Base-by-base conservation (phyloP, 805 yeast species). In the Starmerella floricola region DNA sequence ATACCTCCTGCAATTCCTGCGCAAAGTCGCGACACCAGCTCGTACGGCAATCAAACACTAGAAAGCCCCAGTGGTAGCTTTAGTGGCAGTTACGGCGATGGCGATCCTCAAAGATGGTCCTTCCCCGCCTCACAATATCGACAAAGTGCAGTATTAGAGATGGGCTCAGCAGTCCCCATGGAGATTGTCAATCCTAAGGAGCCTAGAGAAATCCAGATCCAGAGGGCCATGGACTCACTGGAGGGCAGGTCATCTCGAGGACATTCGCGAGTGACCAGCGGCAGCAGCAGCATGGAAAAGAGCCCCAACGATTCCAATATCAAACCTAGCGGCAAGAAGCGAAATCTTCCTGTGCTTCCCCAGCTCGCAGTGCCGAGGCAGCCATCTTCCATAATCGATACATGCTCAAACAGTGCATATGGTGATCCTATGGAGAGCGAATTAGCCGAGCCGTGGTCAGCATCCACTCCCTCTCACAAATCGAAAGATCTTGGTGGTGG, bases 201-300 rank as follows among this genome's bases (percentile, higher is more conserved):
- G n/a, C 46, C 49, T 15, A 42, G 44, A 10, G 52, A 50, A 33
- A 44, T 50, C 11, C 47, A 45, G 35, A 49, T 51, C n/a, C 47
- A 38, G 34, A 49, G 43, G 17, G 53, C 32, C 18, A 47, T 52
- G 18, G 45, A 44, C 28, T 50, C 54, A n/a, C 26, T 23, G 26
- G 26, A 23, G 10, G 26, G 26, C 10, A 23, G 26, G 26, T 23
- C 26, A 6, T 23, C 26, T 8, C 6, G 26, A 23, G 26, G 26
- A 6, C 26, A 23, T 10, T 23, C 26, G 10, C 26, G 26, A 6
- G 10, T 10, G 6, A 23, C 10, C 26, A 23, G 6, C 10, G 26
- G 26, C 26, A 23, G 6, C 6, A 23, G 26, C 10, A n/a, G n/a
- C n/a, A n/a, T n/a, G n/a, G n/a, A n/a, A n/a, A n/a, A n/a, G n/a